Conservation (phyloP, 176 grass and related monocot genomes). For the Oryza nivara region DNA sequence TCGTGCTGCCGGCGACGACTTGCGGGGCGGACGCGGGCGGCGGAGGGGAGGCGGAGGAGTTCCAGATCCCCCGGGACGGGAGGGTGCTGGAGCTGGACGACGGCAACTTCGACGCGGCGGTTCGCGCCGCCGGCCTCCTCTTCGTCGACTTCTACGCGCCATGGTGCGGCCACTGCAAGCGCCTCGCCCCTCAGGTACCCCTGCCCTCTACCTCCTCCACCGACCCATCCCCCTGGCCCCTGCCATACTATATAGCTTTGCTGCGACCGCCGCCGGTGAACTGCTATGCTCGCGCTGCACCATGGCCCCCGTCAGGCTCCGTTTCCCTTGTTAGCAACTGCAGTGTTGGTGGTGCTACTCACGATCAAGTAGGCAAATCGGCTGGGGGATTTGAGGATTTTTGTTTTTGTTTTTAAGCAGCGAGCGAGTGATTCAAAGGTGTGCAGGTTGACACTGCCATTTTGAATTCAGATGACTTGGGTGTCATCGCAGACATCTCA, state of each 20-base stretch:
- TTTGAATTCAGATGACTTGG: not conserved
- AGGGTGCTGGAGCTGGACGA: constrained; percentile 87
- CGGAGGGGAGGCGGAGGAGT: constrained; percentile 19
- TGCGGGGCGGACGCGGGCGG: constrained; percentile 26
- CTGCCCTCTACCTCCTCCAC: no score
- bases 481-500: not conserved
- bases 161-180: constrained; percentile 98
- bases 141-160: constrained; percentile 95
- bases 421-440: not conserved
- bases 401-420: no score
- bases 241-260: not conserved
- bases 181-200: constrained; percentile 83
- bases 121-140: constrained; percentile 61
- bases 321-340: not conserved
- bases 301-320: not conserved
- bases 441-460: not conserved
- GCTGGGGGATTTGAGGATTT: not conserved
- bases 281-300: not conserved
- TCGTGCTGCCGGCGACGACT: constrained; percentile 6
- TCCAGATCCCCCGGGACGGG: constrained; percentile 66
- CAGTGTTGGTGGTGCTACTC: not conserved
- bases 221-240: not conserved
- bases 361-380: no score
- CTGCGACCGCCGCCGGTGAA: not conserved
- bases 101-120: constrained; percentile 67